Evolutionary conservation across 169 alveolate genomes (phyloP).

Genomic region (Babesia bigemina): DNA sequence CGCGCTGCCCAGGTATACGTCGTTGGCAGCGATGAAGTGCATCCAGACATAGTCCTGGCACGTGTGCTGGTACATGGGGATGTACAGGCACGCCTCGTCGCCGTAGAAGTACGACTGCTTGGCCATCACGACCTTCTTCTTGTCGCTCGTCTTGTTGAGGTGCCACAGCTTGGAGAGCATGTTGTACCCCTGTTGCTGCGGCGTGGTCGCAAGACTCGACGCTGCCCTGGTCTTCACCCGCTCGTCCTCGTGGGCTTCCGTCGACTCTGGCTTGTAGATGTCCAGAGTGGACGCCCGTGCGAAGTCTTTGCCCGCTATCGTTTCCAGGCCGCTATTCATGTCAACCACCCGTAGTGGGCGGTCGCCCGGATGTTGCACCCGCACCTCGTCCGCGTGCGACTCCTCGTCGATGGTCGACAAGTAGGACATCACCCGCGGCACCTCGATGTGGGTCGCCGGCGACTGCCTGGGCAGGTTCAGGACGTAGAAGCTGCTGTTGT

Average conservation of each 20-base stretch:
- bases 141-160: conserved; percentile 43
- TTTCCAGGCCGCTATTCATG: background rate
- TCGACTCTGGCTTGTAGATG: background rate
- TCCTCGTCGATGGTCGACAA: conserved; percentile 12
- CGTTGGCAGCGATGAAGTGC: conserved; percentile 46
- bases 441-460: conserved; percentile 10
- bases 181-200: conserved; percentile 33
- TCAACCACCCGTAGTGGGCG: background rate
- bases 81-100: conserved; percentile 56
- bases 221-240: background rate
- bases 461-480: conserved; percentile 20
- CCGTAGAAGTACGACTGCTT: conserved; percentile 38
- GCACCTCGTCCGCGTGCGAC: background rate
- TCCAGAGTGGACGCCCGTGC: background rate
- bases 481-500: conserved; percentile 62
- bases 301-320: background rate
- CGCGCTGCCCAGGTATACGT: conserved; percentile 63
- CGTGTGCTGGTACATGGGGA: conserved; percentile 51
- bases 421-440: conserved; percentile 4
- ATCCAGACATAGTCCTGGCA: conserved; percentile 56
- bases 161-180: conserved; percentile 57
- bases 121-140: conserved; percentile 36
- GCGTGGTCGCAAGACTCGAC: background rate
- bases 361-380: background rate
- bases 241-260: conserved; percentile 5